phyloP scores from a whole-genome alignment of 306 rosid genomes.

The Acacia acuminata region DNA sequence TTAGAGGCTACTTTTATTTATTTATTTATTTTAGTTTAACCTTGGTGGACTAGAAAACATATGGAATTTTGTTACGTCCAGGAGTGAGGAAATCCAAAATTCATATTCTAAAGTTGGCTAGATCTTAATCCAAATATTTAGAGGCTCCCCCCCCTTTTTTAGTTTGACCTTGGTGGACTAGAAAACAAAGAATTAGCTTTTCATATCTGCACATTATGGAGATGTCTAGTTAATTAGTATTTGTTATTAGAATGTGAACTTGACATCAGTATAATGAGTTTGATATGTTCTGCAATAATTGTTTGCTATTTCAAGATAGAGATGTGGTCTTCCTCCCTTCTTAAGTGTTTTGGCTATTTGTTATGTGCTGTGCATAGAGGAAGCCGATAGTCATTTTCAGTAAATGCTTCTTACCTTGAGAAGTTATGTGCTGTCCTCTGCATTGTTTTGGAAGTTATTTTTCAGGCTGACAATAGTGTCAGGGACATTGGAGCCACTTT shows the following conservation, averaged over 20 bases:
- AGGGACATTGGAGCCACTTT: constrained; percentile 5
- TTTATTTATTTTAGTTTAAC: neutral
- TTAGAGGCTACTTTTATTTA: neutral
- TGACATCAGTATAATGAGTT: neutral
- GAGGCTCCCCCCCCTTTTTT: neutral
- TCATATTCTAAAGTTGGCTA: neutral
- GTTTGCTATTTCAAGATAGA: neutral
- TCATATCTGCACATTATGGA: neutral
- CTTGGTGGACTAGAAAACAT: neutral
- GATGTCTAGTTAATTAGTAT: neutral
- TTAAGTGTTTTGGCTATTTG: constrained; percentile 1
- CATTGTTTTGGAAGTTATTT: neutral
- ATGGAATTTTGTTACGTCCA: neutral
- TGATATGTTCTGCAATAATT: neutral
- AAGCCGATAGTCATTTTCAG: constrained; percentile 17
- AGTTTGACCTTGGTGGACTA: constrained; percentile 6
- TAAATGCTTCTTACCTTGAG: neutral
- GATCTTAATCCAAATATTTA: constrained; percentile 8
- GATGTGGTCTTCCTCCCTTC: neutral
- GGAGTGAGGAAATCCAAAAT: constrained; percentile 10
- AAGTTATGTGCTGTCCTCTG: constrained; percentile 5
- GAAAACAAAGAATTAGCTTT: constrained; percentile 1
- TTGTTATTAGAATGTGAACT: neutral
- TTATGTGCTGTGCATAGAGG: neutral
- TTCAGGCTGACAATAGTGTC: neutral